Conservation (phyloP, 1,139 yeast genomes). For the Wickerhamomyces sp. region DNA sequence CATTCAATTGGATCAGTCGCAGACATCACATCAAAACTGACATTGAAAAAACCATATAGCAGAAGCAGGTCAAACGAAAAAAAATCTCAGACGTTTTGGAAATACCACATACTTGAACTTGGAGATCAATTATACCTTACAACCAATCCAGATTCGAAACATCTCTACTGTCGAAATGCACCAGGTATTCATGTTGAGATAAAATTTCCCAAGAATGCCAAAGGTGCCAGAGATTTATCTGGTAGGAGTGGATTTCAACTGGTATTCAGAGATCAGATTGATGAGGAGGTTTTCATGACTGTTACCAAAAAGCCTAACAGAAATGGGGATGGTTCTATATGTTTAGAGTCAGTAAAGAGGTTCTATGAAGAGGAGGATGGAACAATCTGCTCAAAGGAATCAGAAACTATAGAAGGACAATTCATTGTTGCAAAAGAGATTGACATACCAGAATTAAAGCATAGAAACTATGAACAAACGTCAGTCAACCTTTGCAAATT, state of each 20-base stretch:
- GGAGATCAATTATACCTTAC: constrained; percentile 49
- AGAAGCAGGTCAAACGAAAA: background rate
- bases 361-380: constrained; percentile 12
- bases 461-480: constrained; percentile 1
- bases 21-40: background rate
- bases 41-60: background rate
- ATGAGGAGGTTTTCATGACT: constrained; percentile 11
- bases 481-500: constrained; percentile 13
- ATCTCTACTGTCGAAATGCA: constrained; percentile 48
- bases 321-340: constrained; percentile 3
- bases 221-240: constrained; percentile 27
- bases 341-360: constrained; percentile 6
- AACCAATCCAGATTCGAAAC: constrained; percentile 55
- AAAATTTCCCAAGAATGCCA: constrained; percentile 18
- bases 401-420: constrained; percentile 2
- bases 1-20: constrained; percentile 2
- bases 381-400: background rate
- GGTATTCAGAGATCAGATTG: constrained; percentile 12
- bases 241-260: constrained; percentile 22
- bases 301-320: constrained; percentile 3
- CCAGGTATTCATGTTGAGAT: constrained; percentile 53
- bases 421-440: constrained; percentile 2
- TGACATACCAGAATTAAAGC: constrained; percentile 4
- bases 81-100: constrained; percentile 39
- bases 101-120: constrained; percentile 49